Evolutionary conservation across 805 yeast species (phyloP).

Genomic region (Aciculoconidium aculeatum): DNA sequence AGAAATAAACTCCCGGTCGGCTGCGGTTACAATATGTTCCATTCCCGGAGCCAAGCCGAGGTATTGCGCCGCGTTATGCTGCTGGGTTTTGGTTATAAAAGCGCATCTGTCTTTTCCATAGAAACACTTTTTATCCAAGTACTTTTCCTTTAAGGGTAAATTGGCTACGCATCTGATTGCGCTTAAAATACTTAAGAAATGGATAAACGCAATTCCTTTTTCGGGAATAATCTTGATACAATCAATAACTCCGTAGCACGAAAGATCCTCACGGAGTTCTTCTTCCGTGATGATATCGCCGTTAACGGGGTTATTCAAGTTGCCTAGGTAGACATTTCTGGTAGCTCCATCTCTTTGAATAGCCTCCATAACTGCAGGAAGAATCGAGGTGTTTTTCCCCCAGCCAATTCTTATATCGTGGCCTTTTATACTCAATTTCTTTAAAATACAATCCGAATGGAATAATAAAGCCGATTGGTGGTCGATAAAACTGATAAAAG

Average conservation of each 20-base stretch:
- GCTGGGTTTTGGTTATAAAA: constrained; percentile 89
- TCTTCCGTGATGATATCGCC: constrained; percentile 50
- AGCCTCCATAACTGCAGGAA: constrained; percentile 67
- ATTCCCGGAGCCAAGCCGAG: constrained; percentile 86
- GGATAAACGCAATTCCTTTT: constrained; percentile 86
- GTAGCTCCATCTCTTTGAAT: constrained; percentile 87
- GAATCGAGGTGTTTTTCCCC: constrained; percentile 78
- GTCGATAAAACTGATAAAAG: constrained; percentile 84
- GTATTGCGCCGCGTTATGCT: constrained; percentile 94
- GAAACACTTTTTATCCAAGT: constrained; percentile 71
- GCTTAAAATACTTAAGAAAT: constrained; percentile 75
- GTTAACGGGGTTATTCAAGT: constrained; percentile 53
- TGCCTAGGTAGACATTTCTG: constrained; percentile 87
- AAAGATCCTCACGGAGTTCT: constrained; percentile 60
- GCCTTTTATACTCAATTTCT: constrained; percentile 72
- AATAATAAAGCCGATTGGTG: constrained; percentile 84
- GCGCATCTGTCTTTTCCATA: constrained; percentile 96
- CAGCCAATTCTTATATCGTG: constrained; percentile 86
- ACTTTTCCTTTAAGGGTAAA: constrained; percentile 61
- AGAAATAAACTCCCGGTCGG: constrained; percentile 58
- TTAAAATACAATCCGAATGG: constrained; percentile 88
- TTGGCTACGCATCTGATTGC: constrained; percentile 84
- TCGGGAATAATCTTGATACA: constrained; percentile 72
- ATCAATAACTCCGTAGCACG: constrained; percentile 77
- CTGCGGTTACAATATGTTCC: constrained; percentile 72